Evolutionary conservation across 805 yeast species (phyloP), one percentile per base, ranked within the genome.

Genomic region (Candida stauntonica): DNA sequence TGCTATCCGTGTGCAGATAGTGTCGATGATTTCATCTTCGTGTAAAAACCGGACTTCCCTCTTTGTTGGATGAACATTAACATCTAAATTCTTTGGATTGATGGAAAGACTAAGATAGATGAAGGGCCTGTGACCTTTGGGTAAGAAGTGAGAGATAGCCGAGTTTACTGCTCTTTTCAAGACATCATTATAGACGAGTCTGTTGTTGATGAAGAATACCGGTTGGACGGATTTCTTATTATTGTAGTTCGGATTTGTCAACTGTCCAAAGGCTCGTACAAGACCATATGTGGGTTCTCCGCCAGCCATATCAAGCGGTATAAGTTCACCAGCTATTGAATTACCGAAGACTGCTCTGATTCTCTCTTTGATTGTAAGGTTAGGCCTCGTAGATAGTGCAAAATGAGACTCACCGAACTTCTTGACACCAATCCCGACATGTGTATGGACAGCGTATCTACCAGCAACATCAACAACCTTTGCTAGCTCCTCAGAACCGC

Each of bases 51-150:
- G 60, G 3, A 93, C 97, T 52, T 91, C 97, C 42, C 91, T 72
- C 51, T 93, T 93, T 0, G 98, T 91, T 0, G 99, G 99, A 55
- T 93, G 99, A 12, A 93, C 81, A 56, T 93, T 93, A 13, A 93
- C 98, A 58, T 93, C 99, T 7, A 93, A 70, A 44, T 81, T 79
- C 24, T 62, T 63, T 1, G 96, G 85, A 17, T 70, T 65, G 3
- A 93, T 76, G 15, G 65, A 64, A n/a, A 93, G 57, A 33, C 85
- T 70, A 36, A 93, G 42, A 59, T 88, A 93, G 1, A 86, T 70
- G 55, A 93, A 93, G 0, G 95, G 82, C 47, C 71, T 76, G 31
- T 68, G 68, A 0, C 94, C 94, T 48, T 81, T 85, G 1, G 97
- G 96, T 15, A 91, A 60, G 54, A 74, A 85, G 18, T 52, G 55